phyloP scores from a whole-genome alignment of 352 stramenopile species.

The Globisporangium cystogenes region DNA sequence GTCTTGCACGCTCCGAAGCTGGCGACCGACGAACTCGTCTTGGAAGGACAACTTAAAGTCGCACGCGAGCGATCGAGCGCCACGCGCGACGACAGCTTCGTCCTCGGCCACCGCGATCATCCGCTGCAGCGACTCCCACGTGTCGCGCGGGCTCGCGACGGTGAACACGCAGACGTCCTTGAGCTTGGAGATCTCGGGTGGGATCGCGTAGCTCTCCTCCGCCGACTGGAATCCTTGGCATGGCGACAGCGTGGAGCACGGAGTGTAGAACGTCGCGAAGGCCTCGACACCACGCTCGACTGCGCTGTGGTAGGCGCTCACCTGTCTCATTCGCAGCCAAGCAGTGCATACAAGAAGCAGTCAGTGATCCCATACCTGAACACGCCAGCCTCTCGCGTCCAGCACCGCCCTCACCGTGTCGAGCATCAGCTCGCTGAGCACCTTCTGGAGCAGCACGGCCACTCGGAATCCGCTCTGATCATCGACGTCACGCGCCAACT shows the following conservation, averaged over 20 bases:
- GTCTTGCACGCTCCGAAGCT: slow-evolving; percentile 9
- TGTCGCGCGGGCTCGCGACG: neutral
- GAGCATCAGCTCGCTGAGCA: slow-evolving; percentile 13
- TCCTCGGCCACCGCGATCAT: slow-evolving; percentile 8
- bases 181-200: slow-evolving; percentile 4
- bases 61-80: slow-evolving; percentile 2
- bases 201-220: neutral
- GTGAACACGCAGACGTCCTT: slow-evolving; percentile 13
- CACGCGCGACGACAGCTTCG: slow-evolving; percentile 11
- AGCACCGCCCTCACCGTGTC: slow-evolving; percentile 4
- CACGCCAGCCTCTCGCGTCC: neutral
- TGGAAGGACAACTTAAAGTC: slow-evolving; percentile 25
- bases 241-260: neutral
- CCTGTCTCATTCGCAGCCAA: neutral
- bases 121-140: slow-evolving; percentile 10
- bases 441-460: slow-evolving; percentile 4
- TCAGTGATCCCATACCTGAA: neutral
- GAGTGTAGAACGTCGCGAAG: slow-evolving; percentile 11
- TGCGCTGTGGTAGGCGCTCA: neutral
- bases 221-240: neutral
- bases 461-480: slow-evolving; percentile 10
- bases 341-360: neutral
- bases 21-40: slow-evolving; percentile 8
- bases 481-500: slow-evolving; percentile 8
- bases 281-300: neutral